Percentiles rank a stretch among this genome's conserved stretches.
phyloP scores from a whole-genome alignment of 2,329 filamentous ascomycete species.

The Verticillium klebahnii region DNA sequence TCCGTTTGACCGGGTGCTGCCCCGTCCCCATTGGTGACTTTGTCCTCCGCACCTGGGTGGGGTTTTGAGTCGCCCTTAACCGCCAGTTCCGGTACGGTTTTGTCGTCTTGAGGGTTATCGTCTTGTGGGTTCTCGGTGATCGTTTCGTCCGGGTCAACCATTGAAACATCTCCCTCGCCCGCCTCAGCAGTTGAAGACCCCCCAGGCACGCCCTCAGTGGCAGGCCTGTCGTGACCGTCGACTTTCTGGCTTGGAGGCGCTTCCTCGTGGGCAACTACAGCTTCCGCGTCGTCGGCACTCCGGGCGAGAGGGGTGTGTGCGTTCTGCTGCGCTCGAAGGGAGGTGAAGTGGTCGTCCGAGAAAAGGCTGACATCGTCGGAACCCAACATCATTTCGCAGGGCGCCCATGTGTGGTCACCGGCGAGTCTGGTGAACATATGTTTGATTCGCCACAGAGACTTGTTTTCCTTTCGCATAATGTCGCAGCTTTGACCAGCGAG shows the following conservation, averaged over 20 bases:
- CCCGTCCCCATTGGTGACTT: not conserved
- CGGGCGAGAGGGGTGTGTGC: not conserved
- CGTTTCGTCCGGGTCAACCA: conserved; percentile 12
- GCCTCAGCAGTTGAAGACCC: not conserved
- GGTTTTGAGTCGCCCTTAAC: conserved; percentile 14
- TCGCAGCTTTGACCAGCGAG: conserved; percentile 64
- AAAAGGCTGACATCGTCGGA: conserved; percentile 53
- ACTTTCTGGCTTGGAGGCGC: conserved; percentile 3
- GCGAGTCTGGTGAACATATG: conserved; percentile 67
- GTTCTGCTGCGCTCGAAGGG: not conserved
- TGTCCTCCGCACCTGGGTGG: not conserved
- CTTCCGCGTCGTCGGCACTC: not conserved
- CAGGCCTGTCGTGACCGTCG: conserved; percentile 11
- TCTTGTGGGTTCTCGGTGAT: conserved; percentile 1
- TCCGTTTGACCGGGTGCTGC: not conserved
- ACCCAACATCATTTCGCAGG: conserved; percentile 53
- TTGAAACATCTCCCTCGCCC: conserved; percentile 15
- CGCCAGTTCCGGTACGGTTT: not conserved
- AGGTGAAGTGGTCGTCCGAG: conserved; percentile 39
- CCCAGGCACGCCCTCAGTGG: not conserved
- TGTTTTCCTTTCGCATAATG: conserved; percentile 71
- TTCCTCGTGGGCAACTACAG: conserved; percentile 6
- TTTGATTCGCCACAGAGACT: conserved; percentile 68
- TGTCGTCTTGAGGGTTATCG: not conserved
- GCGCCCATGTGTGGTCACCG: conserved; percentile 68